A percentile compares a stretch with the other conserved stretches of the same genome.
Evolutionary conservation across 2,329 filamentous ascomycete species (phyloP).

Genomic region (Rhynchosporium graminicola): DNA sequence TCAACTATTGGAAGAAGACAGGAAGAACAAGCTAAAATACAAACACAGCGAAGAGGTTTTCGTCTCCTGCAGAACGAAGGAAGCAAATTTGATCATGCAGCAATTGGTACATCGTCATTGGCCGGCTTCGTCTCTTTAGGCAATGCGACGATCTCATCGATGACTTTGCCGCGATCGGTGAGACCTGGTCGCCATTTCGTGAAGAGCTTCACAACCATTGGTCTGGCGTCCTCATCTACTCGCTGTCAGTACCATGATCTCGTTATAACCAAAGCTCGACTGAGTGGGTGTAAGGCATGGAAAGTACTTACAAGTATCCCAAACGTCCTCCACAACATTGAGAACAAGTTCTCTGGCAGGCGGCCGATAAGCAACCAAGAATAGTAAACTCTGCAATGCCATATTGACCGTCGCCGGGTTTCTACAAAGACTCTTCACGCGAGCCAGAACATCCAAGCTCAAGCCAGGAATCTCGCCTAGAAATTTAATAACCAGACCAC

Average conservation of each 20-base stretch:
- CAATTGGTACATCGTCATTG: slow-evolving; percentile 22
- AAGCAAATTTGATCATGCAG: not conserved
- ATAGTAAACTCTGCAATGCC: slow-evolving; percentile 64
- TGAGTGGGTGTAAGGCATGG: slow-evolving; percentile 5
- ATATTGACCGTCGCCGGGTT: slow-evolving; percentile 66
- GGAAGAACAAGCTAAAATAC: slow-evolving; percentile 8
- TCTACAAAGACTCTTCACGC: slow-evolving; percentile 67
- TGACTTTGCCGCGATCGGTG: slow-evolving; percentile 32
- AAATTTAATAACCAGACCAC: slow-evolving; percentile 79
- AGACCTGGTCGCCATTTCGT: slow-evolving; percentile 57
- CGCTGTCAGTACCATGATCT: slow-evolving; percentile 31
- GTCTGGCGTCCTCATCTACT: slow-evolving; percentile 61
- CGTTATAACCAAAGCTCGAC: not conserved
- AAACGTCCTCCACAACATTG: slow-evolving; percentile 66
- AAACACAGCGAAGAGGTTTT: not conserved
- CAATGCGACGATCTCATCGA: slow-evolving; percentile 26
- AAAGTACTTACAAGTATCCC: slow-evolving; percentile 60
- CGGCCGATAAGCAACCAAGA: slow-evolving; percentile 67
- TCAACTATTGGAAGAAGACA: not conserved
- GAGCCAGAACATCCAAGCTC: slow-evolving; percentile 67
- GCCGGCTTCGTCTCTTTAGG: slow-evolving; percentile 19
- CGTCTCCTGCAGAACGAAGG: not conserved
- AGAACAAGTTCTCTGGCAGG: slow-evolving; percentile 63
- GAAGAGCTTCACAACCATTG: slow-evolving; percentile 63
- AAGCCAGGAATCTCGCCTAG: slow-evolving; percentile 88